Evolutionary conservation across 768 basidiomycete genomes (phyloP).

Genomic region (Rubroboletus satanas): DNA sequence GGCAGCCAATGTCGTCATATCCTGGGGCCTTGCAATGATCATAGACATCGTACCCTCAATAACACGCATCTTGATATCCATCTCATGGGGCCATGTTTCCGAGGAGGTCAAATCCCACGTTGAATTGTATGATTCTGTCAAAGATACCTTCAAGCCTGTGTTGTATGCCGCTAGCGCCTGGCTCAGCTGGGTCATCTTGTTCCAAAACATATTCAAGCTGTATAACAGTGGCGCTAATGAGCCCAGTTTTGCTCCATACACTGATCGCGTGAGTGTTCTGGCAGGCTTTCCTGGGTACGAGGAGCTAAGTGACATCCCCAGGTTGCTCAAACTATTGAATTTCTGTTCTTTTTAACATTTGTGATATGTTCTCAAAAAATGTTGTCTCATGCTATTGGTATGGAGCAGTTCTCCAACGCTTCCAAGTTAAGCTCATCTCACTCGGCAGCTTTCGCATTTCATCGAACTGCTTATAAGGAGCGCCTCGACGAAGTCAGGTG

Average conservation of each 20-base stretch:
- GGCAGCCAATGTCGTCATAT: constrained; percentile 71
- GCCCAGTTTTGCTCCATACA: constrained; percentile 57
- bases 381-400: constrained; percentile 63
- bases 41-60: constrained; percentile 64
- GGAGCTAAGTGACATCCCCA: constrained; percentile 20
- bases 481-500: constrained; percentile 56
- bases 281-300: neutral
- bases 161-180: constrained; percentile 69
- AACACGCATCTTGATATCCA: constrained; percentile 47
- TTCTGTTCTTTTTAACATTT: constrained; percentile 72
- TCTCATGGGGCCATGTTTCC: constrained; percentile 73
- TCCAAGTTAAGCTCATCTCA: neutral
- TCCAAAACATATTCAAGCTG: constrained; percentile 59
- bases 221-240: constrained; percentile 39
- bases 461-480: constrained; percentile 72
- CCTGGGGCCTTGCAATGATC: constrained; percentile 74
- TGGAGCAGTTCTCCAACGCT: neutral
- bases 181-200: constrained; percentile 75
- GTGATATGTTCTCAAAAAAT: constrained; percentile 62
- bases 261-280: constrained; percentile 44
- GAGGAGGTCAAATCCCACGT: constrained; percentile 62
- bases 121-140: constrained; percentile 67
- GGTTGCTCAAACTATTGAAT: constrained; percentile 63
- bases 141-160: constrained; percentile 65
- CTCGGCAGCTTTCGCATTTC: constrained; percentile 62